Base-by-base conservation (phyloP, 495 filamentous ascomycete genomes). In the Aspergillus ostianus region DNA sequence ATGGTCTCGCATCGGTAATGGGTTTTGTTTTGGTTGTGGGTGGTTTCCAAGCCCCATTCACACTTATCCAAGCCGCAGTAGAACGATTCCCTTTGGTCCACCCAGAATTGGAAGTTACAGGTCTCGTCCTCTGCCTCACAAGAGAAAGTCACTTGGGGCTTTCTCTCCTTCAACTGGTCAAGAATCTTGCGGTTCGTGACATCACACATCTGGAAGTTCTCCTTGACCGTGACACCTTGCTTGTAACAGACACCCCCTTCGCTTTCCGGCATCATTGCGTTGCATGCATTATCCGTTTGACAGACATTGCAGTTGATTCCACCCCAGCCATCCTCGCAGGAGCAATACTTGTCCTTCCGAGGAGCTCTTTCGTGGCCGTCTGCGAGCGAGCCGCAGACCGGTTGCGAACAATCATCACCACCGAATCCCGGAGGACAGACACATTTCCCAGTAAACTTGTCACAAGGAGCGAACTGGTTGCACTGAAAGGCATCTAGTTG, bases 261-360 rank as follows among this genome's bases (percentile, higher is more conserved):
- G n/a, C 79, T 71, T 1, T 83, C 83, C 3, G 92, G 90, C 84
- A 93, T 94, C 73, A 98, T 75, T 8, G 89, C 83, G 72, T 91
- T 80, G 69, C 94, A 98, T 13, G 90, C 92, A 57, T 87, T 76
- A 69, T 98, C 80, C 17, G 85, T 84, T 49, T 87, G 83, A 75
- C 94, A 98, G 56, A 98, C 91, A 70, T 98, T 98, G 82, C 94
- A 98, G 80, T 98, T 98, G 74, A 98, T 93, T 61, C 94, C 94
- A n/a, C 84, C 84, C 94, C 94, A 98, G 51, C 95, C 94, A 32
- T 96, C 91, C 61, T 92, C 86, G 74, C 94, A 98, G 26, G 93
- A 76, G 74, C 94, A 98, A 36, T 79, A 75, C 17, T 85, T 78
- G 48, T 81, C 84, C 47, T 84, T 71, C 67, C 93, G 84, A 61